Conservation (phyloP, 345 rosid species). For the Eucalyptus tenuipes region DNA sequence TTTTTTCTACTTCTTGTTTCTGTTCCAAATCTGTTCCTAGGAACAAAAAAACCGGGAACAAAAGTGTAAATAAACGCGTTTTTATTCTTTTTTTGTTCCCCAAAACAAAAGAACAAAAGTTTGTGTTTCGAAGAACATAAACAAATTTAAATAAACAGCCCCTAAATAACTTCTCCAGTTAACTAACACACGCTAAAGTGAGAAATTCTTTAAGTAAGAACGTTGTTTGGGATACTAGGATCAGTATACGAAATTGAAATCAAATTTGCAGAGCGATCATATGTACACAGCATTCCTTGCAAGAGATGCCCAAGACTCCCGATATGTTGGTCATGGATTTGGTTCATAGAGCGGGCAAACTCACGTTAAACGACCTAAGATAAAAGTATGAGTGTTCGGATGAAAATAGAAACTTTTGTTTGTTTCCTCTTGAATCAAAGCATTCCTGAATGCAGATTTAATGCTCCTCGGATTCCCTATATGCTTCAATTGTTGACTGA, state of each 20-base stretch:
- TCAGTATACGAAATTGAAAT: neutral
- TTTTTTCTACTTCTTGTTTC: too few relatives aligned
- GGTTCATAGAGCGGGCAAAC: neutral
- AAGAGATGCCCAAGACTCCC: neutral
- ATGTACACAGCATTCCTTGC: neutral
- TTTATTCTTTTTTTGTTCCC: too few relatives aligned
- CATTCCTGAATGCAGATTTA: neutral
- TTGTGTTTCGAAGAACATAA: too few relatives aligned
- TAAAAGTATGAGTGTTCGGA: neutral
- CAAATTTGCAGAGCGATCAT: neutral
- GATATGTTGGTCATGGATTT: neutral
- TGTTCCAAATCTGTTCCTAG: too few relatives aligned
- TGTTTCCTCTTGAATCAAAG: neutral
- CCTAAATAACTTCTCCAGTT: neutral
- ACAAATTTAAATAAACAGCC: too few relatives aligned
- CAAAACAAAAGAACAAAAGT: too few relatives aligned
- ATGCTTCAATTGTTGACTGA: neutral
- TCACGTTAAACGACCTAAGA: neutral
- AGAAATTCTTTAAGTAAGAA: neutral
- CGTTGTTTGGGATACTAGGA: neutral
- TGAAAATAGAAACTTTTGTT: neutral
- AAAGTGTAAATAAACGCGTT: too few relatives aligned
- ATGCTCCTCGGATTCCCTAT: neutral
- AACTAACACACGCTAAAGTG: neutral
- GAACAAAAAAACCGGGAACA: too few relatives aligned